Base-by-base conservation (phyloP, 2,329 filamentous ascomycete genomes). In the Metarhizium brunneum region DNA sequence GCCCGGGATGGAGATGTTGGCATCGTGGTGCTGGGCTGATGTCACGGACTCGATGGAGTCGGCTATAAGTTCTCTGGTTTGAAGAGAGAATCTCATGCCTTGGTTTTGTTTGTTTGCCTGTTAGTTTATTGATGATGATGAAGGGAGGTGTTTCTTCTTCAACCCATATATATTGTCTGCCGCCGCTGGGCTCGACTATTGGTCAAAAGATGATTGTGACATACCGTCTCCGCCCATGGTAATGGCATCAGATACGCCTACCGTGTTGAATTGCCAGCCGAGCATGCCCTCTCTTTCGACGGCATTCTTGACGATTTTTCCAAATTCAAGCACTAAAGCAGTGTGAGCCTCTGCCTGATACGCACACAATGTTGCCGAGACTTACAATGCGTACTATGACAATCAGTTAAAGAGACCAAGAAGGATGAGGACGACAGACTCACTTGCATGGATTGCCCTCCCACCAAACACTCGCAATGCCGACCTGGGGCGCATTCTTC, bases 371-470 rank as follows among this genome's bases (percentile, higher is more conserved):
- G 47, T 7, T 10, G 11, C 6, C 4, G n/a, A 51, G 55, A 69
- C 71, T 69, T 63, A 76, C 73, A 66, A 64, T 76, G 73, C 38
- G 71, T 75, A 61, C 73, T 75, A 35, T 2, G 35, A 10, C 25
- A 25, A 25, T 25, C 25, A 25, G 25, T 25, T 25, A 25, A 25
- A 25, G 25, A 25, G 25, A 25, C 25, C 3, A 4, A 25, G 25
- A 25, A 25, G 25, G 25, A 25, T 25, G 25, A 25, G 25, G 11
- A 40, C 30, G 18, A n/a, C 0, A 38, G 16, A 79, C 85, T 73
- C 72, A 89, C 86, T 96, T 96, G 83, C 92, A 96, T 42, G 92
- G 90, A 68, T 96, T 96, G 32, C 92, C 92, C 72, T 96, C 91
- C 92, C 92, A 97, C 92, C 92, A 96, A 4, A 96, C 89, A 5